Evolutionary conservation across 345 rosid genomes (phyloP).

Genomic region (Combretum micranthum): DNA sequence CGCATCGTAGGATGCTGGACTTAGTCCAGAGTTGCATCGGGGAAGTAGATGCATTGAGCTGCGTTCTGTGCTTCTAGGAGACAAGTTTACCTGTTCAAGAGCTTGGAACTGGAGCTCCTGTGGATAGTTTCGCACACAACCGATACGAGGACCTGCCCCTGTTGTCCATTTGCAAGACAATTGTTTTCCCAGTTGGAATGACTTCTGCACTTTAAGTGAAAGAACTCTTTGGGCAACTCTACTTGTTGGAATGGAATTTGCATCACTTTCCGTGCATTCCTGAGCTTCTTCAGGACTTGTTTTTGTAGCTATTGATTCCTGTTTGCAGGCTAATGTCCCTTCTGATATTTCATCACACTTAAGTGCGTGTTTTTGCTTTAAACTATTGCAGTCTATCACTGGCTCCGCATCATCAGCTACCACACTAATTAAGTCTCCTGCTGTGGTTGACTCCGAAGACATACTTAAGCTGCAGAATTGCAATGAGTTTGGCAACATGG

Average conservation of each 20-base stretch:
- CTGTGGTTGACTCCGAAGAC: no score
- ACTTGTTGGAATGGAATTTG: conserved; percentile 34
- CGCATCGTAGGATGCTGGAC: not conserved
- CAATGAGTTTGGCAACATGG: conserved; percentile 9
- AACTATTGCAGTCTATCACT: no score
- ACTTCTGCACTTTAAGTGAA: conserved; percentile 44
- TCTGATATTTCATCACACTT: no score
- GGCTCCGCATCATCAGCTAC: no score
- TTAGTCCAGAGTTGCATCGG: not conserved
- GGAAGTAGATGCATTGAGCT: conserved; percentile 7
- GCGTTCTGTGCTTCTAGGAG: conserved; percentile 45
- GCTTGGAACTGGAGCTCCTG: conserved; percentile 76
- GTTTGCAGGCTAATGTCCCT: no score
- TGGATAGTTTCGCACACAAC: conserved; percentile 91
- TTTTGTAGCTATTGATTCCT: no score
- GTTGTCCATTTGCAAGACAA: conserved; percentile 86
- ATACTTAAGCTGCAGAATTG: conserved; percentile 10
- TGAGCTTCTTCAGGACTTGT: no score
- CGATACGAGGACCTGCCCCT: conserved; percentile 94
- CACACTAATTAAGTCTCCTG: no score
- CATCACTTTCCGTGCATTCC: conserved; percentile 19
- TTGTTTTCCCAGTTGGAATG: conserved; percentile 80
- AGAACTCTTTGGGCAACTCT: conserved; percentile 42
- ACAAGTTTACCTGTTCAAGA: conserved; percentile 75
- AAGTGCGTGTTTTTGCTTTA: no score